Percentiles rank a stretch among this genome's conserved stretches.
Conservation (phyloP, 1,284 basidiomycete genomes). For the Apiotrichum porosum region DNA sequence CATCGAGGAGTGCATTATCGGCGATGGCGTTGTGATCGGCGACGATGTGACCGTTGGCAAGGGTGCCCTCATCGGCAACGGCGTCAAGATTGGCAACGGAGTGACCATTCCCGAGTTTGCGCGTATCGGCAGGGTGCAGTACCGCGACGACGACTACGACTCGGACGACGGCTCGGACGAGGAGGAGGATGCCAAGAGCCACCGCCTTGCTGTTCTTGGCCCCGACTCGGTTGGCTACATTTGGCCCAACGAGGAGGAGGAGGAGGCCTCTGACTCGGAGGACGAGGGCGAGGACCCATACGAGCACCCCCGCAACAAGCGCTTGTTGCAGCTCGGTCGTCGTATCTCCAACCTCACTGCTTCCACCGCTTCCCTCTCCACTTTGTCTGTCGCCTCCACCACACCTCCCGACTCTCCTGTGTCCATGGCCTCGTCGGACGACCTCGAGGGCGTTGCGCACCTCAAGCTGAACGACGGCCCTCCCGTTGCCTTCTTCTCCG, state of each 20-base stretch:
- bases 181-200: constrained; percentile 39
- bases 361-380: constrained; percentile 38
- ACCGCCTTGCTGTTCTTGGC: constrained; percentile 31
- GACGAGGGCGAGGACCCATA: constrained; percentile 47
- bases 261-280: constrained; percentile 33
- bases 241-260: constrained; percentile 49
- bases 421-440: constrained; percentile 18
- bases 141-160: constrained; percentile 66
- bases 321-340: constrained; percentile 44
- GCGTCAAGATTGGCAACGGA: constrained; percentile 65
- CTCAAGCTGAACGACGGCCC: constrained; percentile 30
- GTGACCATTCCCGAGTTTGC: constrained; percentile 67
- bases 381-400: constrained; percentile 44
- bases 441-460: constrained; percentile 20
- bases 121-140: constrained; percentile 68
- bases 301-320: constrained; percentile 47
- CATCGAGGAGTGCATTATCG: constrained; percentile 65
- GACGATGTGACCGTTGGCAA: constrained; percentile 51
- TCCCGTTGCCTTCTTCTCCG: constrained; percentile 34
- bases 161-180: constrained; percentile 54
- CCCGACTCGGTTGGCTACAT: constrained; percentile 42
- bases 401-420: constrained; percentile 27
- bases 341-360: constrained; percentile 31
- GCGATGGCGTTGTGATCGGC: constrained; percentile 45
- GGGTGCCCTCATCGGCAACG: constrained; percentile 59